Base-by-base conservation (phyloP, 1,284 basidiomycete genomes). In the Microbotryum saponariae region DNA sequence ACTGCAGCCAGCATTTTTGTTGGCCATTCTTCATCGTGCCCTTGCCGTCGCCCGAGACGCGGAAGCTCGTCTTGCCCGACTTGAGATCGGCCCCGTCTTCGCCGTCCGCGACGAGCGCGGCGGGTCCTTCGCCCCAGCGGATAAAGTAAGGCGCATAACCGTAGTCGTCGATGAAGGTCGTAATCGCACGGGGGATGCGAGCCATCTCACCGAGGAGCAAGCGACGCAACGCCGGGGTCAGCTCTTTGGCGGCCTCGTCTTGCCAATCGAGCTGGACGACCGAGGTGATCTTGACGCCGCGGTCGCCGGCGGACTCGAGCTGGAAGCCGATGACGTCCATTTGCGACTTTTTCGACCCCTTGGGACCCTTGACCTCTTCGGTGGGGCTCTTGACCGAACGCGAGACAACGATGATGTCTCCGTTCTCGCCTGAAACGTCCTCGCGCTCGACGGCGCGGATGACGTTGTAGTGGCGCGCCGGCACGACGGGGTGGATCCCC, bases 101-200 rank as follows among this genome's bases (percentile, higher is more conserved):
- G 3, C 50, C 51, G 33, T 64, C 62, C n/a, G 56, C 61, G n/a
- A 60, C n/a, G 25, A 69, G 54, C 46, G 48, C 51, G 8, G 65
- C 64, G 7, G 63, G 60, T 2, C 69, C 69, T 20, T 54, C 51
- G 12, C 63, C 63, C 69, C 69, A 70, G 7, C 69, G 61, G 20
- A 70, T 9, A 52, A 70, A 70, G 48, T 56, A 63, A 21, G 69
- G 69, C 10, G 67, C 64, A 55, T 67, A 62, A 6, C 69, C 69
- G 52, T 64, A 54, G 31, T 63, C 49, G n/a, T 64, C 61, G 37
- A 70, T 57, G 53, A 61, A 69, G 18, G 55, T 54, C 7, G 51
- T 50, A 27, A 70, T 44, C 29, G 49, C 33, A 9, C 53, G 53
- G 4, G 69, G 65, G 6, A 54, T 48, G 18, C 54, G 52, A 0